Evolutionary conservation across 202 grass and related monocot species (phyloP).

Genomic region (Brachypodium distachyon): DNA sequence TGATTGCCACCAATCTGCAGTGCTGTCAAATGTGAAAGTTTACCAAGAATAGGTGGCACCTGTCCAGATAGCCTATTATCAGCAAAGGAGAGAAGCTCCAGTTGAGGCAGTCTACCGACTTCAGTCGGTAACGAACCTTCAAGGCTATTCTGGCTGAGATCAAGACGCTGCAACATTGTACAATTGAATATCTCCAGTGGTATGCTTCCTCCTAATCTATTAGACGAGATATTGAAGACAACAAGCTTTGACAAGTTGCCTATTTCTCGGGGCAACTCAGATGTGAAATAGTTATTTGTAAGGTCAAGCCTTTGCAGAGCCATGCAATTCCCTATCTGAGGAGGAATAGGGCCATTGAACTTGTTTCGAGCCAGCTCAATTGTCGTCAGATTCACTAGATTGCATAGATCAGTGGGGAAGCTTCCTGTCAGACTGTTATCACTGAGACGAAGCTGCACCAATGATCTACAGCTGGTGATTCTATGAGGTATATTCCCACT

Average conservation of each 20-base stretch:
- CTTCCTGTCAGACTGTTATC: constrained; percentile 83
- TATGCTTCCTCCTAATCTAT: constrained; percentile 70
- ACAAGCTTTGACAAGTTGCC: constrained; percentile 70
- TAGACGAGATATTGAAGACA: constrained; percentile 95
- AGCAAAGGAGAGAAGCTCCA: constrained; percentile 80
- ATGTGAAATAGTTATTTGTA: constrained; percentile 85
- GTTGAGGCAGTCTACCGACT: constrained; percentile 69
- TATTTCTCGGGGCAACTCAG: constrained; percentile 82
- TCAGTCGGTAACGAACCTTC: constrained; percentile 64
- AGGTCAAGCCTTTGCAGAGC: constrained; percentile 72
- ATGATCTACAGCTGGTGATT: constrained; percentile 75
- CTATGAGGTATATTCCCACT: constrained; percentile 76
- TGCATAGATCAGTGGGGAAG: constrained; percentile 81
- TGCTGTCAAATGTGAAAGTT: constrained; percentile 80
- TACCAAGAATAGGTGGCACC: constrained; percentile 71
- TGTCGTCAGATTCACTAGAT: constrained; percentile 80
- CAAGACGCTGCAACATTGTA: constrained; percentile 80
- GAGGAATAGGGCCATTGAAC: constrained; percentile 88
- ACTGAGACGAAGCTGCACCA: constrained; percentile 75
- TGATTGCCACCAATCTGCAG: constrained; percentile 90
- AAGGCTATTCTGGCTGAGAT: constrained; percentile 90
- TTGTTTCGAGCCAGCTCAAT: constrained; percentile 77
- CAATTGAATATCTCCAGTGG: constrained; percentile 84
- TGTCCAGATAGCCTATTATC: constrained; percentile 71
- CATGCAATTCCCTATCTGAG: constrained; percentile 72